phyloP scores from a whole-genome alignment of 768 basidiomycete species.

The Imleria badia region DNA sequence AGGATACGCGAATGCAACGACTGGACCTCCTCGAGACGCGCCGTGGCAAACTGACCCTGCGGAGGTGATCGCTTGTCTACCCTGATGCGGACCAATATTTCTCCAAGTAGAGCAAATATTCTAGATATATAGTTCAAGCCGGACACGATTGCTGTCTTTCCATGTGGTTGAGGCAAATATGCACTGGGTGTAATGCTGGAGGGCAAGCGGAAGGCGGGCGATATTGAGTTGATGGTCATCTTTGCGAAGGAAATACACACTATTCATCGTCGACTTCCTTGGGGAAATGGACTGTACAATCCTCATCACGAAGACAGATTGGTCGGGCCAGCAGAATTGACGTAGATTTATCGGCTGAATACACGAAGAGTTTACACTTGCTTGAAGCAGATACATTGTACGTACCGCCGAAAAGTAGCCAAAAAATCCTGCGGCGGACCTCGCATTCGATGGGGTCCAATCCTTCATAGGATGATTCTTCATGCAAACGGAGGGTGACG shows the following conservation, averaged over 20 bases:
- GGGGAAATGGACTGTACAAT: constrained; percentile 86
- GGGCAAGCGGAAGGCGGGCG: constrained; percentile 9
- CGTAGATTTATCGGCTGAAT: constrained; percentile 84
- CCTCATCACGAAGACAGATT: constrained; percentile 85
- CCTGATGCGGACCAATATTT: constrained; percentile 83
- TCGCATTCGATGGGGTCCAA: constrained; percentile 88
- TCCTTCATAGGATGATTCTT: constrained; percentile 78
- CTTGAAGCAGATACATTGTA: constrained; percentile 9
- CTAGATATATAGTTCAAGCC: constrained; percentile 87
- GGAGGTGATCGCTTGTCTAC: constrained; percentile 86
- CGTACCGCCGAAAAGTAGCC: constrained; percentile 86
- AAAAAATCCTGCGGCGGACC: constrained; percentile 82
- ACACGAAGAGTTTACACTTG: neutral
- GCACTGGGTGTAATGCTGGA: constrained; percentile 77
- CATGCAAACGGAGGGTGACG: constrained; percentile 80
- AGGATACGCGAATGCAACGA: constrained; percentile 77
- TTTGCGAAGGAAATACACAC: constrained; percentile 45
- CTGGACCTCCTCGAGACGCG: constrained; percentile 80
- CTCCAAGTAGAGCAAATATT: constrained; percentile 82
- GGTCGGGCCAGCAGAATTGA: constrained; percentile 82
- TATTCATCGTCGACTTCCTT: constrained; percentile 89
- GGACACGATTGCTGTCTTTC: constrained; percentile 80
- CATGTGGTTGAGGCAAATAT: constrained; percentile 85
- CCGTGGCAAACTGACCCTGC: constrained; percentile 82
- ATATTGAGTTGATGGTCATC: constrained; percentile 30